phyloP scores from a whole-genome alignment of 495 filamentous ascomycete genomes.

The Penicillium ucsense region DNA sequence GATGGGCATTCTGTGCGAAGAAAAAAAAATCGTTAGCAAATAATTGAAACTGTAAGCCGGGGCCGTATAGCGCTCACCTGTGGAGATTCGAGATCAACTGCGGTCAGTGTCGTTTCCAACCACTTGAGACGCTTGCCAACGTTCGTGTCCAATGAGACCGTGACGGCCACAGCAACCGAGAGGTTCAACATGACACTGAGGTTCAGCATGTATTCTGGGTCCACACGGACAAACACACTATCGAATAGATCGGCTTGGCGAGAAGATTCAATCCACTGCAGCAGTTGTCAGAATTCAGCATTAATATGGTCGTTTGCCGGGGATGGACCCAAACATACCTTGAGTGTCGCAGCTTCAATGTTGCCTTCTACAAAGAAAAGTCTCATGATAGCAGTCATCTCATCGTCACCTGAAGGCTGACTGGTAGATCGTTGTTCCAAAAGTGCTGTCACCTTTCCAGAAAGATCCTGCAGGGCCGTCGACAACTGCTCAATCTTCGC shows the following conservation, averaged over 20 bases:
- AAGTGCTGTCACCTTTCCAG: slow-evolving; percentile 64
- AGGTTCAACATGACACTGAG: slow-evolving; percentile 71
- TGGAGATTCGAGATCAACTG: slow-evolving; percentile 38
- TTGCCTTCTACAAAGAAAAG: slow-evolving; percentile 51
- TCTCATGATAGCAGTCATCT: slow-evolving; percentile 16
- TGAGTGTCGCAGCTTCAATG: slow-evolving; percentile 61
- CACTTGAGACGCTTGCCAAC: slow-evolving; percentile 61
- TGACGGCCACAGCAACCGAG: slow-evolving; percentile 75
- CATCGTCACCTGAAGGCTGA: slow-evolving; percentile 30
- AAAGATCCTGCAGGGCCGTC: slow-evolving; percentile 56
- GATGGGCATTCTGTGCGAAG: slow-evolving; percentile 54
- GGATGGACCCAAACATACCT: slow-evolving; percentile 31
- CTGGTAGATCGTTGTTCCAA: slow-evolving; percentile 49
- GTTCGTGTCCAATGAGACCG: slow-evolving; percentile 56
- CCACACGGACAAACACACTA: slow-evolving; percentile 62
- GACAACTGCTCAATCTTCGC: slow-evolving; percentile 79
- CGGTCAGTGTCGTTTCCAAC: slow-evolving; percentile 62
- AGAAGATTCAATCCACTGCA: slow-evolving; percentile 74
- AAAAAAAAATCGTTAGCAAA: neutral
- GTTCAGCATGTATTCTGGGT: slow-evolving; percentile 55
- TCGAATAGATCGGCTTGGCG: slow-evolving; percentile 72
- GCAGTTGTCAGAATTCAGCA: too few species aligned
- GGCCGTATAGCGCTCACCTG: slow-evolving; percentile 23
- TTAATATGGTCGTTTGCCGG: neutral
- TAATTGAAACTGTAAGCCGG: neutral